Evolutionary conservation across 176 grass and related monocot species (phyloP).

Genomic region (Triticum turgidum): DNA sequence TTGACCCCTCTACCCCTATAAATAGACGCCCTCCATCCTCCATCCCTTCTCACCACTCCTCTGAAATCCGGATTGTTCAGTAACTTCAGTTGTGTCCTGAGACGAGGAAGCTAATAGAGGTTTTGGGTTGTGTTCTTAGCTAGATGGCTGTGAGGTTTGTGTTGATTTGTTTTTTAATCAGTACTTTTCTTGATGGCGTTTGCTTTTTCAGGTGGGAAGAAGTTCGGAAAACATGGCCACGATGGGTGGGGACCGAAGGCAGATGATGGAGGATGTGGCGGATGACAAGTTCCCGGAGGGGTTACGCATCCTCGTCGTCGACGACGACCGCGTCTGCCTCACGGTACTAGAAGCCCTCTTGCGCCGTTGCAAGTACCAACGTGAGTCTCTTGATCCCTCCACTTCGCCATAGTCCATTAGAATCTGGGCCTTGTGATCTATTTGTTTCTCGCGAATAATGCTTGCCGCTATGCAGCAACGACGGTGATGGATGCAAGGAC

Average conservation of each 20-base stretch:
- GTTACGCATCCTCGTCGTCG: slow-evolving; percentile 41
- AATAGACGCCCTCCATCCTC: too few relatives aligned
- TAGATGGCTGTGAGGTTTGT: not conserved
- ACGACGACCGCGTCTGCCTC: slow-evolving; percentile 24
- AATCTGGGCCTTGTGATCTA: not conserved
- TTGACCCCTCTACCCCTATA: too few relatives aligned
- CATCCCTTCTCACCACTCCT: too few relatives aligned
- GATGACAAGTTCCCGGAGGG: slow-evolving; percentile 27
- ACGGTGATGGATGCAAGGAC: slow-evolving; percentile 7
- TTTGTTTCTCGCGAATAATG: not conserved
- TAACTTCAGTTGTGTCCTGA: not conserved
- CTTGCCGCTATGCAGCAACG: slow-evolving; percentile 41
- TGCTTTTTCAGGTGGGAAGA: not conserved
- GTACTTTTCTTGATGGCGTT: not conserved
- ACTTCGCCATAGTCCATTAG: not conserved
- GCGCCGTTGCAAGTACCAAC: slow-evolving; percentile 17
- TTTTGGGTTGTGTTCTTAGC: not conserved
- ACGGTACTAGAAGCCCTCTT: slow-evolving; percentile 11
- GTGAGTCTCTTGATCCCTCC: slow-evolving; percentile 2
- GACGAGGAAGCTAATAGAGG: not conserved
- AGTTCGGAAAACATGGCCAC: not conserved
- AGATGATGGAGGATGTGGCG: not conserved
- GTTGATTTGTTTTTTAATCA: too few relatives aligned
- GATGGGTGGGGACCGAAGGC: not conserved
- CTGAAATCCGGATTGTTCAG: too few relatives aligned